These are phyloP conservation scores for Vitis vinifera DNA, from an alignment of 164 flowering plant genomes.

Conservation along the genomic window DNA sequence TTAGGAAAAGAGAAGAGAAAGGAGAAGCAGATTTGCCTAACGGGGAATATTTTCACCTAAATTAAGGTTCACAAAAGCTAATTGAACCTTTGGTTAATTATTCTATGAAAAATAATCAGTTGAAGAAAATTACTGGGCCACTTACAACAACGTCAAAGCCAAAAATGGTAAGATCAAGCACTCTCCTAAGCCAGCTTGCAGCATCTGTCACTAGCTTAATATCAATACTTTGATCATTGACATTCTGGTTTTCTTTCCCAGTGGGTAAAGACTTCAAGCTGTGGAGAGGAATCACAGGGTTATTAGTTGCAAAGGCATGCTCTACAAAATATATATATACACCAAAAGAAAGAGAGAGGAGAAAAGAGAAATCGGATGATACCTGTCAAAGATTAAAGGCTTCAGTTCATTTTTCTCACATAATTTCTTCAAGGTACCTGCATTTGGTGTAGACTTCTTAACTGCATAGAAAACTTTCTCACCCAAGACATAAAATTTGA, in stretches of 20 bases:
- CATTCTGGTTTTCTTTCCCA: constrained; percentile 28
- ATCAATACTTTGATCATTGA: constrained; percentile 39
- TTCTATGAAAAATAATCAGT: background rate
- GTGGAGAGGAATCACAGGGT: constrained; percentile 14
- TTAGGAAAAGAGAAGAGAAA: too few relatives aligned
- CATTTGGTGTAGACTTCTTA: constrained; percentile 79
- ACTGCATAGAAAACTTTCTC: constrained; percentile 69
- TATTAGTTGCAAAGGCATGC: background rate
- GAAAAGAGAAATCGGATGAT: background rate
- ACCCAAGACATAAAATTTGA: constrained; percentile 87
- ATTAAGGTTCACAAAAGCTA: too few relatives aligned
- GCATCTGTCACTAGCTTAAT: constrained; percentile 69
- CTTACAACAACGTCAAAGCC: constrained; percentile 98
- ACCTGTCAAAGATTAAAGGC: constrained; percentile 89
- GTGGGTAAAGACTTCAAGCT: constrained; percentile 91
- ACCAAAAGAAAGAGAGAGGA: background rate
- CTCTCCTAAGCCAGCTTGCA: constrained; percentile 67
- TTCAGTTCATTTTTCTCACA: constrained; percentile 44
- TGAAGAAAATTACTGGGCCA: constrained; percentile 3
- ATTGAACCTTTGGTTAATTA: background rate
- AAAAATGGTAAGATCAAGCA: constrained; percentile 74
- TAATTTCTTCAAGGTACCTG: constrained; percentile 48
- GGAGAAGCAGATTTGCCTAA: too few relatives aligned
- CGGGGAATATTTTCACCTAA: too few relatives aligned
- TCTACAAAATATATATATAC: background rate